These are phyloP conservation scores for Lentinula aciculospora DNA, from an alignment of 768 basidiomycete species.

Conservation along the genomic window DNA sequence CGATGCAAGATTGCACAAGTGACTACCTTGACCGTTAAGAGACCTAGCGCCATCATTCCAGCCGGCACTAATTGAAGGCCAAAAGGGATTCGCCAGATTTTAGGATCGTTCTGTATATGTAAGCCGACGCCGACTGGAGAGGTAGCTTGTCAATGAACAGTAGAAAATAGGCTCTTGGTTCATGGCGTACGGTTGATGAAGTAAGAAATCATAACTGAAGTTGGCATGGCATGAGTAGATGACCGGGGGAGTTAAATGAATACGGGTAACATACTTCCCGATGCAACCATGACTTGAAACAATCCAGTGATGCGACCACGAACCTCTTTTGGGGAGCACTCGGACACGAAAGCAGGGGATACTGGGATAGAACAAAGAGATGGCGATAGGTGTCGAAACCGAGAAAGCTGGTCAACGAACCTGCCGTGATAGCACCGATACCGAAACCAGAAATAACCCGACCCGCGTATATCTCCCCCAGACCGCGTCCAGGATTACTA, in stretches of 20 bases:
- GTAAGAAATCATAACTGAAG: constrained; percentile 80
- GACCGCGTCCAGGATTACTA: constrained; percentile 25
- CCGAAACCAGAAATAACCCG: constrained; percentile 59
- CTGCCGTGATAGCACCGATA: constrained; percentile 54
- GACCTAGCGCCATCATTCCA: constrained; percentile 62
- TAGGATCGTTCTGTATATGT: constrained; percentile 40
- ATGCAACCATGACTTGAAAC: constrained; percentile 55
- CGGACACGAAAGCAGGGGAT: constrained; percentile 62
- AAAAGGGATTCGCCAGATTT: constrained; percentile 73
- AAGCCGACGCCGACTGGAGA: constrained; percentile 52
- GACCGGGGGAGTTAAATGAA: background rate
- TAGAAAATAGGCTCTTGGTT: background rate
- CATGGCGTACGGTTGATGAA: constrained; percentile 63
- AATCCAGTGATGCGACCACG: constrained; percentile 62
- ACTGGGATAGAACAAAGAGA: constrained; percentile 24
- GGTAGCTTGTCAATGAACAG: background rate
- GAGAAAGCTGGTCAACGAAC: constrained; percentile 49
- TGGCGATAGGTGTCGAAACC: background rate
- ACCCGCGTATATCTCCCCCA: constrained; percentile 55
- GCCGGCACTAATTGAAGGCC: constrained; percentile 73
- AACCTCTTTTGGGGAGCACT: constrained; percentile 62
- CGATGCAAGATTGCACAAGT: background rate
- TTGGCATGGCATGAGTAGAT: constrained; percentile 3
- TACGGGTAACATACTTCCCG: background rate
- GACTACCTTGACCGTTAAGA: constrained; percentile 57